phyloP scores from a whole-genome alignment of 192 early-diverging fungal species.

The Backusella parvicylindrica region DNA sequence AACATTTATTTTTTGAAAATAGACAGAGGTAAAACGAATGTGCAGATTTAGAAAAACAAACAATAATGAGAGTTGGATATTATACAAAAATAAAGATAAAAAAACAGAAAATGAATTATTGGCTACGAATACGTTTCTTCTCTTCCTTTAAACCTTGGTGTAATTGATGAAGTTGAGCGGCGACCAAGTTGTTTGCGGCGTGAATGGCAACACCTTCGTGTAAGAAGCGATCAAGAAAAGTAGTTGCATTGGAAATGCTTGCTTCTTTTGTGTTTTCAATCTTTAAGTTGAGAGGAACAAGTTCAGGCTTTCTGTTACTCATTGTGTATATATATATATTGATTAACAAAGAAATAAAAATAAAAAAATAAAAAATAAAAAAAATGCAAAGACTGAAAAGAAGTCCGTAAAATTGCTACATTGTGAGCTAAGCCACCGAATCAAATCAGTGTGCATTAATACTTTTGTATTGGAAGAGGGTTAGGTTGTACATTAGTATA shows the following conservation, averaged over 20 bases:
- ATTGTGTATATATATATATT: background rate
- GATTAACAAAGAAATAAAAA: background rate
- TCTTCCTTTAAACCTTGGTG: constrained; percentile 30
- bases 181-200: constrained; percentile 34
- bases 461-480: too few relatives aligned
- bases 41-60: background rate
- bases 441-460: background rate
- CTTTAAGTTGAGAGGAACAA: constrained; percentile 29
- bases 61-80: background rate
- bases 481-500: too few relatives aligned
- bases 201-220: constrained; percentile 38
- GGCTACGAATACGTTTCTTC: constrained; percentile 18
- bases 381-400: background rate
- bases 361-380: background rate
- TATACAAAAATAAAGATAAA: background rate
- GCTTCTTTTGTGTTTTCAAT: constrained; percentile 15
- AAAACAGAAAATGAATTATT: background rate
- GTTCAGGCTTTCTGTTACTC: constrained; percentile 10
- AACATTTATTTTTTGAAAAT: background rate
- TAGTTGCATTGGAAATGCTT: constrained; percentile 14
- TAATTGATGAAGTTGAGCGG: constrained; percentile 34
- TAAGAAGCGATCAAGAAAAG: constrained; percentile 31
- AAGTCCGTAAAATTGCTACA: background rate
- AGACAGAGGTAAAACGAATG: background rate
- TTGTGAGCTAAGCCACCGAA: background rate